Base-by-base conservation (phyloP, 225 moss, liverwort and hornwort species). In the Bryum argenteum region DNA sequence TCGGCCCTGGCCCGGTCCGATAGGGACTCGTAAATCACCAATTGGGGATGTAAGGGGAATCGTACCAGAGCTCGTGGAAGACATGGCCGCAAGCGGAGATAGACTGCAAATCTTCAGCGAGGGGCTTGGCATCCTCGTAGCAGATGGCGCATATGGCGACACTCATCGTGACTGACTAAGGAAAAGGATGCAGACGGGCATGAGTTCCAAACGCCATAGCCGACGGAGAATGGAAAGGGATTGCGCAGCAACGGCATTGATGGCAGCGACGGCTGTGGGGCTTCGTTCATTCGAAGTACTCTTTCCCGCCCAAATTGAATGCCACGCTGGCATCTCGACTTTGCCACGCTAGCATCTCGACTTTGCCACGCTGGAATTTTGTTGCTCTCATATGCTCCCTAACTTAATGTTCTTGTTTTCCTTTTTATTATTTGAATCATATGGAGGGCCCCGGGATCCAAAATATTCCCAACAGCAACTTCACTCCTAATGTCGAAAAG, bases 61-160 rank as follows among this genome's bases (percentile, higher is more conserved):
- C 61, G 22, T 1, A 89, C 89, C 94, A 95, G 38, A 87, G 88
- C 71, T 92, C 92, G 16, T 95, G 94, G 70, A 95, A 95, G 57
- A 95, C 94, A 72, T 95, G 92, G 21, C 92, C 92, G 44, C 94
- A 95, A 71, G 75, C 73, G 11, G 85, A 76, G 72, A 95, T 82
- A 44, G 92, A 84, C 65, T 89, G 92, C 74, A 95, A 70, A 61
- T 87, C 77, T 53, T 95, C 90, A 63, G 61, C 65, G 33, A 72
- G 28, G 58, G 92, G 90, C 10, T 78, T 83, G 41, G 80, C 87
- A 72, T 92, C 89, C 67, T 95, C 94, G 43, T 89, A 89, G 69
- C 94, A 92, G 65, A 92, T 92, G 54, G 84, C 87, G 69, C 94
- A 95, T 52, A 95, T 89, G 47, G 79, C 82, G 39, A 67, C 59